phyloP scores from a whole-genome alignment of 768 basidiomycete species.

The Termitomyces sp. region DNA sequence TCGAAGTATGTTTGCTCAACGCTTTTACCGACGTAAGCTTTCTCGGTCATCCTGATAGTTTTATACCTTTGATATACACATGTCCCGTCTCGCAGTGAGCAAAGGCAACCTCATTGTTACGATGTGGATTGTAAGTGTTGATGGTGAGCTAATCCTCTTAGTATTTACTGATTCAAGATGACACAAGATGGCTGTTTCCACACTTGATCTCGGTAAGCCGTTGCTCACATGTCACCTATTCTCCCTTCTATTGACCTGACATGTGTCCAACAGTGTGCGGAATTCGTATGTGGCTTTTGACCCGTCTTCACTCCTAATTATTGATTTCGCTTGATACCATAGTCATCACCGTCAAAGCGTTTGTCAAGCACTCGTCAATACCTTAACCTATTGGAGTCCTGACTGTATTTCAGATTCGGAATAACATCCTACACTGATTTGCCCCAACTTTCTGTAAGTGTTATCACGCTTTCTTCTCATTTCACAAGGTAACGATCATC shows the following conservation, averaged over 20 bases:
- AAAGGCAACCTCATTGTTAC: constrained; percentile 36
- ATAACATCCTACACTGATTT: constrained; percentile 32
- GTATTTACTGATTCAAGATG: neutral
- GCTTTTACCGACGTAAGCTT: constrained; percentile 45
- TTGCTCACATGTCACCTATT: neutral
- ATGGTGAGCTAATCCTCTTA: neutral
- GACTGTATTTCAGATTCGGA: constrained; percentile 26
- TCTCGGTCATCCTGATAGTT: neutral
- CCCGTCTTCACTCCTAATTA: neutral
- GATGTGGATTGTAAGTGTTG: constrained; percentile 38
- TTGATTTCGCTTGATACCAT: neutral
- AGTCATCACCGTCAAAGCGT: constrained; percentile 55
- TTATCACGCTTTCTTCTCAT: neutral
- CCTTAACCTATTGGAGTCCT: neutral
- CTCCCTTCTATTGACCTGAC: neutral
- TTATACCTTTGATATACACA: neutral
- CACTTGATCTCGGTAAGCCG: constrained; percentile 39
- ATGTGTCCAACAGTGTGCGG: constrained; percentile 24
- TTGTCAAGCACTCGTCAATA: constrained; percentile 12
- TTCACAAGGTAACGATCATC: neutral
- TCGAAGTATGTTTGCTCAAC: constrained; percentile 43
- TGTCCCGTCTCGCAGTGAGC: constrained; percentile 32
- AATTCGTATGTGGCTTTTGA: constrained; percentile 23
- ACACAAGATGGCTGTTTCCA: constrained; percentile 29
- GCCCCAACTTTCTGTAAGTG: constrained; percentile 30